phyloP scores from a whole-genome alignment of 2,329 filamentous ascomycete species.

The Cadophora gregata region DNA sequence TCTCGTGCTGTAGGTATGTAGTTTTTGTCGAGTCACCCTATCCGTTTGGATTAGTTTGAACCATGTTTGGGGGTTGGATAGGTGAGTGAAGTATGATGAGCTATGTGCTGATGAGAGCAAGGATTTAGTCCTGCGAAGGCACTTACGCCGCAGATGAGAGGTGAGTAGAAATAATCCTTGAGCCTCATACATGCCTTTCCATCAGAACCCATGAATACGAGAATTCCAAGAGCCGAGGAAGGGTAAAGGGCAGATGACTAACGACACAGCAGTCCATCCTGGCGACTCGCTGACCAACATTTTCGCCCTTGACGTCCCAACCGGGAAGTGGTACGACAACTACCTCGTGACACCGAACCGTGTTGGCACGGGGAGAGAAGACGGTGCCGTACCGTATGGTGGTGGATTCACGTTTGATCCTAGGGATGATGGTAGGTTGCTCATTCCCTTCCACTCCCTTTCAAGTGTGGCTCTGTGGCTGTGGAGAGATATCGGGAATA shows the following conservation, averaged over 20 bases:
- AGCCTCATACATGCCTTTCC: no score
- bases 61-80: no score
- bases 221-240: not conserved
- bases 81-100: no score
- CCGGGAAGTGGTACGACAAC: slow-evolving; percentile 30
- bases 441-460: not conserved
- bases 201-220: no score
- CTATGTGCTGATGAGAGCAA: no score
- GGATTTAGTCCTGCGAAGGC: slow-evolving; percentile 22
- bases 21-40: no score
- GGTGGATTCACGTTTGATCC: slow-evolving; percentile 30
- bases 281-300: slow-evolving; percentile 30
- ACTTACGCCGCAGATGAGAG: slow-evolving; percentile 20
- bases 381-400: slow-evolving; percentile 17
- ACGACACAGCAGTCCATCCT: slow-evolving; percentile 25
- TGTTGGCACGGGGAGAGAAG: slow-evolving; percentile 1
- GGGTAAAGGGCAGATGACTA: not conserved
- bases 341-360: slow-evolving; percentile 24
- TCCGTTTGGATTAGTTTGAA: not conserved
- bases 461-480: not conserved
- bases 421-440: slow-evolving; percentile 18
- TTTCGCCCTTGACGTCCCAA: slow-evolving; percentile 25
- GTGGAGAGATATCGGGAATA: not conserved
- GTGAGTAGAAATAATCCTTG: slow-evolving; percentile 4
- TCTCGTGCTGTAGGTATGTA: slow-evolving; percentile 31